A percentile compares a stretch with the other conserved stretches of the same genome.
Conservation (phyloP, 352 stramenopile species). For the Blastocystis sp. region DNA sequence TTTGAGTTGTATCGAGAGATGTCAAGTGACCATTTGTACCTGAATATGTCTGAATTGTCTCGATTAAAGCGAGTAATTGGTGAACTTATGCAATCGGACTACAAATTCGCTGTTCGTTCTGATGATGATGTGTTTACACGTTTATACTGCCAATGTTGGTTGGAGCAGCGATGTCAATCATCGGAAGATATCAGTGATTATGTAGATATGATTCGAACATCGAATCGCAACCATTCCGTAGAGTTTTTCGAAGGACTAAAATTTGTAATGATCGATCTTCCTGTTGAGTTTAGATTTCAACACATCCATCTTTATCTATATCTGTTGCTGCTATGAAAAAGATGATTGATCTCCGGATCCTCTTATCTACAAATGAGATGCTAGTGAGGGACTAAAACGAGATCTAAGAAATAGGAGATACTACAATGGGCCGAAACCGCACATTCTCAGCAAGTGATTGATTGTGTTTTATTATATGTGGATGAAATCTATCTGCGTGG, state of each 20-base stretch:
- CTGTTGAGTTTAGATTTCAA: not conserved
- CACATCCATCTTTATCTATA: not conserved
- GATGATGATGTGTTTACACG: conserved; percentile 11
- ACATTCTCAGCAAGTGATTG: not conserved
- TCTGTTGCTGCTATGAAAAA: not conserved
- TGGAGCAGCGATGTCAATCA: not conserved
- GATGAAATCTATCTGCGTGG: not conserved
- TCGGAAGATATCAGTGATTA: not conserved
- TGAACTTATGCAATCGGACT: not conserved
- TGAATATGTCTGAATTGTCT: not conserved
- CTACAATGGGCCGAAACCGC: not conserved
- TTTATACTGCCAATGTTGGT: not conserved
- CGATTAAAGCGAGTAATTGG: not conserved
- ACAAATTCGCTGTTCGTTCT: not conserved
- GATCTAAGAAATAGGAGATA: not conserved
- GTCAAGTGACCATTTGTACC: not conserved
- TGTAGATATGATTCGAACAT: not conserved
- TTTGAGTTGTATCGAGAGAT: conserved; percentile 15
- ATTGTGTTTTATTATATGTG: not conserved
- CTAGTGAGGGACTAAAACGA: not conserved
- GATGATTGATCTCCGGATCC: conserved; percentile 4
- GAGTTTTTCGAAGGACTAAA: not conserved
- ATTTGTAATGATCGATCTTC: not conserved
- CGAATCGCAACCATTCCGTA: not conserved
- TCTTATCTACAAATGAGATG: not conserved